These are phyloP conservation scores for Quercus tomentella DNA, from an alignment of 331 rosid genomes.

Conservation along the genomic window DNA sequence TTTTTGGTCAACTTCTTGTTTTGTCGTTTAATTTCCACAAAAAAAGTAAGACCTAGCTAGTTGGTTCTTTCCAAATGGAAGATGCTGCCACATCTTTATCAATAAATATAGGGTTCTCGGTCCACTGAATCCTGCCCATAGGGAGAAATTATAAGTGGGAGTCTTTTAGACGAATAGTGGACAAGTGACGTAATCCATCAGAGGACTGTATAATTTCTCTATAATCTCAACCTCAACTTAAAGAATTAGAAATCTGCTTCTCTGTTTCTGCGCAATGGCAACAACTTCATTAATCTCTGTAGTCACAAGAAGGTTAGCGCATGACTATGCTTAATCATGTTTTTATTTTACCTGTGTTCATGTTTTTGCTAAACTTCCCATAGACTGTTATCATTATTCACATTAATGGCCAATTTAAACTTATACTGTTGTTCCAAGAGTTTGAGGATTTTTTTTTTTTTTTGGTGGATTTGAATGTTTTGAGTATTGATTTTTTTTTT, in stretches of 20 bases:
- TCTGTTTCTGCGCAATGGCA: not conserved
- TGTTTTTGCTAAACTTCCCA: not conserved
- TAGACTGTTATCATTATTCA: too few species aligned
- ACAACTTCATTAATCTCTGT: not conserved
- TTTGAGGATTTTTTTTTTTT: too few species aligned
- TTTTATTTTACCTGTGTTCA: not conserved
- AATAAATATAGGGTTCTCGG: not conserved
- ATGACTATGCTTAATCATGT: not conserved
- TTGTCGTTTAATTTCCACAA: too few species aligned
- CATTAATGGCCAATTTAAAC: too few species aligned
- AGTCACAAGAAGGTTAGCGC: conserved; percentile 13
- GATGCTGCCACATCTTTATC: not conserved
- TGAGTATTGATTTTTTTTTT: too few species aligned
- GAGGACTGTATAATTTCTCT: too few species aligned
- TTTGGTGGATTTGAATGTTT: too few species aligned
- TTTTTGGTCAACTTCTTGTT: too few species aligned
- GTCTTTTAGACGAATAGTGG: too few species aligned
- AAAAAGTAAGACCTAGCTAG: not conserved
- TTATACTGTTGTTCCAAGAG: too few species aligned
- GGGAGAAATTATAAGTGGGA: too few species aligned
- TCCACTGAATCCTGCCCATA: not conserved
- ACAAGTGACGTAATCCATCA: too few species aligned
- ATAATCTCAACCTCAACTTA: not conserved
- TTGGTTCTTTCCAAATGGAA: not conserved
- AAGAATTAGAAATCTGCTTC: not conserved